Conservation (phyloP, 1,284 basidiomycete genomes). For the Ceratobasidium sp. region DNA sequence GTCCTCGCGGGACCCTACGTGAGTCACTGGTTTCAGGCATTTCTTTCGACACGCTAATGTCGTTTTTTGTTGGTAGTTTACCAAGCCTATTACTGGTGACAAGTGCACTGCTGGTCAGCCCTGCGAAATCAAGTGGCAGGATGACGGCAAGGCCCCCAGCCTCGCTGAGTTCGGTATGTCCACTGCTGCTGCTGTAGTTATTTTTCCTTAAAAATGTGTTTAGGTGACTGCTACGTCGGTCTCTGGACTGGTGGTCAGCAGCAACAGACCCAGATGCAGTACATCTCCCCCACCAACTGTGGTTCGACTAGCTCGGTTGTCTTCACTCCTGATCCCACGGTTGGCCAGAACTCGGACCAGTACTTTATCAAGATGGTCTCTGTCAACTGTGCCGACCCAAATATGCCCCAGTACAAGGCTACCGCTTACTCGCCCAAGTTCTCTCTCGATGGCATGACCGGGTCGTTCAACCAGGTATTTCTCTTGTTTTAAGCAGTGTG, state of each 20-base stretch:
- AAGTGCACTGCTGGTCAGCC: slow-evolving; percentile 56
- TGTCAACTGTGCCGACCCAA: slow-evolving; percentile 52
- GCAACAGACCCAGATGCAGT: slow-evolving; percentile 56
- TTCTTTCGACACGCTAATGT: background rate
- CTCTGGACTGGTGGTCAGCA: slow-evolving; percentile 25
- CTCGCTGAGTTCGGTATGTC: slow-evolving; percentile 56
- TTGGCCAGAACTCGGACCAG: slow-evolving; percentile 54
- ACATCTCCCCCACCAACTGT: slow-evolving; percentile 58
- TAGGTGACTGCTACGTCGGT: slow-evolving; percentile 19
- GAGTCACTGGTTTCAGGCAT: background rate
- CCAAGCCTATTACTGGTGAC: slow-evolving; percentile 53
- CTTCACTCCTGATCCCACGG: slow-evolving; percentile 56
- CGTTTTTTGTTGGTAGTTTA: slow-evolving; percentile 39
- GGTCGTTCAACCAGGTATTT: slow-evolving; percentile 48
- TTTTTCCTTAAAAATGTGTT: background rate
- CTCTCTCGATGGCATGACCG: slow-evolving; percentile 51
- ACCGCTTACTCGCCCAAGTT: slow-evolving; percentile 62
- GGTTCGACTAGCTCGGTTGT: slow-evolving; percentile 53
- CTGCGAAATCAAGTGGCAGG: slow-evolving; percentile 58
- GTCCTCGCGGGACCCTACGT: slow-evolving; percentile 30
- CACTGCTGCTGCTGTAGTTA: background rate
- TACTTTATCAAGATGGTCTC: slow-evolving; percentile 56
- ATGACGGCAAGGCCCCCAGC: slow-evolving; percentile 57
- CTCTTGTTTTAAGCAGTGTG: background rate
- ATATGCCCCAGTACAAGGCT: slow-evolving; percentile 56